Base-by-base conservation (phyloP, 2,329 filamentous ascomycete species). In the Claviceps quebecensis region DNA sequence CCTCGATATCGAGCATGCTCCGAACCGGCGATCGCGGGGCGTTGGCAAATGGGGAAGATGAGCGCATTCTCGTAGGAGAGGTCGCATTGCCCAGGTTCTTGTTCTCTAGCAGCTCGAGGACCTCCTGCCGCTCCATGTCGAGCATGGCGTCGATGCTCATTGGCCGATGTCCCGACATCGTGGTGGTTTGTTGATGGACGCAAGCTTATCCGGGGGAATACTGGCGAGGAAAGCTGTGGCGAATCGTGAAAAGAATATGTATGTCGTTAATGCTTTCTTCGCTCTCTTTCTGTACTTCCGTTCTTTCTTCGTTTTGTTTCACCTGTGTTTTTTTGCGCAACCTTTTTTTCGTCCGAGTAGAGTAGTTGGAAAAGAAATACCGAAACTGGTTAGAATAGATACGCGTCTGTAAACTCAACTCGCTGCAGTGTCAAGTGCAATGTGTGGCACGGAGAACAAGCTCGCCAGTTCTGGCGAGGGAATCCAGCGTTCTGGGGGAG, bases 81-180 rank as follows among this genome's bases (percentile, higher is more conserved):
- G 63, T 62, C 29, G 52, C 41, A 11, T 65, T 61, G 2, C 57
- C 52, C 49, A 59, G 60, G 55, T 58, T 59, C 48, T 68, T 70
- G 45, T 74, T 75, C 64, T 85, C 81, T 43, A 88, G 72, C 55
- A 87, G 70, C 47, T 80, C 81, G 57, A 88, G 72, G 40, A 89
- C 81, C 67, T 87, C 84, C 56, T 75, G 74, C 55, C 84, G 78
- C 72, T 91, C 86, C 71, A 88, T 83, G 63, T 89, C 86, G 56
- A 89, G 73, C 57, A 83, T 79, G 47, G 83, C 78, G 68, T 88
- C 86, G 61, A 90, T 78, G 61, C 84, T 88, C 83, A 87, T 87
- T 19, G 72, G 70, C 48, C 68, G 67, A 48, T 62, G 56, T 39
- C 55, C 61, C 53, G 66, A 62, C 66, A 69, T 69, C 54, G 49